Conservation (phyloP, 192 early-diverging fungal species). For the Backusella australiensis region DNA sequence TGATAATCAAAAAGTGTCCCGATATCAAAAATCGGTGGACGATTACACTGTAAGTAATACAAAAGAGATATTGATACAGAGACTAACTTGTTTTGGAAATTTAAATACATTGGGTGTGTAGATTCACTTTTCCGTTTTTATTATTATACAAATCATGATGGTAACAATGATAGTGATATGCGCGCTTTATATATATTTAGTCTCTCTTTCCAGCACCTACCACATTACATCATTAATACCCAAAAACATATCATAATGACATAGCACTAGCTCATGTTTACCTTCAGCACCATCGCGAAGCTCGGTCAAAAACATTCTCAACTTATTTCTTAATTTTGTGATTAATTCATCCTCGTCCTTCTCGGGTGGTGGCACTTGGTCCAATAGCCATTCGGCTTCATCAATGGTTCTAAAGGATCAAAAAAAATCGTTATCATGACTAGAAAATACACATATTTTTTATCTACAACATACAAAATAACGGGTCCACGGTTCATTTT, state of each 20-base stretch:
- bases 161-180: background rate
- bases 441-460: background rate
- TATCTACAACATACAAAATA: conserved; percentile 12
- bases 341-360: conserved; percentile 33
- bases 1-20: too few species aligned
- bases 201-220: conserved; percentile 9
- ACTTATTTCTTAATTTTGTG: conserved; percentile 27
- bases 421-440: background rate
- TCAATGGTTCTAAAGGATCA: conserved; percentile 26
- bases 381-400: conserved; percentile 36
- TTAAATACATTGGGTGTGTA: too few species aligned
- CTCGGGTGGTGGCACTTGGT: conserved; percentile 34
- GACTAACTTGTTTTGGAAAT: too few species aligned
- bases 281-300: conserved; percentile 35
- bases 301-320: conserved; percentile 20
- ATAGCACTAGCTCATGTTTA: background rate
- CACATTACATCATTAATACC: background rate
- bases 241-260: background rate
- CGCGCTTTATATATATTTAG: background rate
- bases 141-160: too few species aligned
- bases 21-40: too few species aligned
- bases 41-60: too few species aligned
- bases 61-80: too few species aligned
- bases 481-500: conserved; percentile 23
- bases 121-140: too few species aligned